Evolutionary conservation across 768 basidiomycete species (phyloP).

Genomic region (Tricholoma saponaceum): DNA sequence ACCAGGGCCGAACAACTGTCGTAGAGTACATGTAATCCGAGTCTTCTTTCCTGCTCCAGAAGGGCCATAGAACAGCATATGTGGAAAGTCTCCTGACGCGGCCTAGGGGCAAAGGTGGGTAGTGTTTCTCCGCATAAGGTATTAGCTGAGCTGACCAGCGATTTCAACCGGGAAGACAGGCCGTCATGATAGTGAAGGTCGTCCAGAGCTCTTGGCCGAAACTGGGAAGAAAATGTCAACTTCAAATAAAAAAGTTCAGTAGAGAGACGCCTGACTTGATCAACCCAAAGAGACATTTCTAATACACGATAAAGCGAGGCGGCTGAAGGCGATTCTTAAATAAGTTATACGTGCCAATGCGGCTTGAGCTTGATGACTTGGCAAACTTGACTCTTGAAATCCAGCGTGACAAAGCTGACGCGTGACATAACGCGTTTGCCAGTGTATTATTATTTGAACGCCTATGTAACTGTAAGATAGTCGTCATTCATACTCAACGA

Average conservation of each 20-base stretch:
- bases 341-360: too few species aligned
- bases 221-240: conserved; percentile 39
- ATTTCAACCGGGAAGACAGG: conserved; percentile 74
- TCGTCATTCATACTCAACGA: too few species aligned
- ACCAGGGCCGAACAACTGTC: conserved; percentile 86
- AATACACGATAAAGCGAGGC: background rate
- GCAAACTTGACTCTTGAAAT: too few species aligned
- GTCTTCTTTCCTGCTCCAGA: conserved; percentile 99
- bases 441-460: too few species aligned
- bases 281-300: conserved; percentile 68
- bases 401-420: conserved; percentile 4
- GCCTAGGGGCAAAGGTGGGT: conserved; percentile 43
- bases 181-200: conserved; percentile 84
- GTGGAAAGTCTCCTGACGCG: conserved; percentile 90
- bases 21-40: conserved; percentile 82
- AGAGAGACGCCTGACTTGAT: conserved; percentile 37
- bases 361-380: too few species aligned
- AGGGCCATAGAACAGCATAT: conserved; percentile 96
- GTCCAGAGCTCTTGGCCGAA: conserved; percentile 80
- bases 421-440: conserved; percentile 14
- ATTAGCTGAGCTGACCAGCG: conserved; percentile 50
- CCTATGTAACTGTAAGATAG: too few species aligned
- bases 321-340: background rate
- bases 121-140: background rate
- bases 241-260: background rate